Percentiles rank a stretch among this genome's conserved stretches.
Conservation (phyloP, 2,329 filamentous ascomycete genomes). For the Cladosporium sp. region DNA sequence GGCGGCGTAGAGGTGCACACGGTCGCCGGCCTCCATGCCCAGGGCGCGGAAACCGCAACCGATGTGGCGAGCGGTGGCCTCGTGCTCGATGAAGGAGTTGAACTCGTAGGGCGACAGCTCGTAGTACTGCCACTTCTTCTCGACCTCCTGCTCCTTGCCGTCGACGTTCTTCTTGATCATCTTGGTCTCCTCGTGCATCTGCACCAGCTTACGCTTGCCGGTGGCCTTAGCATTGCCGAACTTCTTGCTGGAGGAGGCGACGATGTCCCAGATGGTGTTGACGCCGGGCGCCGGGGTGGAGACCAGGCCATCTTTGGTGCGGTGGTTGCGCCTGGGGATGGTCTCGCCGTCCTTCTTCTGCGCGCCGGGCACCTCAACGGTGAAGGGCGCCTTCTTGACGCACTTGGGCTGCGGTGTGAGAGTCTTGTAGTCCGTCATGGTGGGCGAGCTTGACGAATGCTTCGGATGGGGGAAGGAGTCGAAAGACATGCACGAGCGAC, state of each 20-base stretch:
- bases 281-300: constrained; percentile 67
- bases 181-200: constrained; percentile 80
- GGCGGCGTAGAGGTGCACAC: constrained; percentile 79
- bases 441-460: constrained; percentile 19
- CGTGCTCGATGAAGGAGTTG: constrained; percentile 77
- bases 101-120: constrained; percentile 78
- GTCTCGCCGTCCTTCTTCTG: constrained; percentile 77
- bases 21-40: constrained; percentile 66
- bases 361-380: constrained; percentile 68
- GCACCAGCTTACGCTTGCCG: constrained; percentile 71
- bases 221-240: constrained; percentile 54
- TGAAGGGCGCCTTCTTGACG: constrained; percentile 69
- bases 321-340: constrained; percentile 73
- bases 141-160: constrained; percentile 74
- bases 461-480: constrained; percentile 19
- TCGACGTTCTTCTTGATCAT: constrained; percentile 87
- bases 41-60: constrained; percentile 74
- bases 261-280: constrained; percentile 75
- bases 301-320: constrained; percentile 69
- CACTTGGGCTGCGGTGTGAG: constrained; percentile 49
- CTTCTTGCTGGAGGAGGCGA: constrained; percentile 65
- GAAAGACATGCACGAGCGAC: constrained; percentile 17
- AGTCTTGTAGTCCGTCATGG: constrained; percentile 47
- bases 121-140: constrained; percentile 90
- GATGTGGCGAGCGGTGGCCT: constrained; percentile 66